Base-by-base conservation (phyloP, 495 filamentous ascomycete species). In the Aspergillus ostianus region DNA sequence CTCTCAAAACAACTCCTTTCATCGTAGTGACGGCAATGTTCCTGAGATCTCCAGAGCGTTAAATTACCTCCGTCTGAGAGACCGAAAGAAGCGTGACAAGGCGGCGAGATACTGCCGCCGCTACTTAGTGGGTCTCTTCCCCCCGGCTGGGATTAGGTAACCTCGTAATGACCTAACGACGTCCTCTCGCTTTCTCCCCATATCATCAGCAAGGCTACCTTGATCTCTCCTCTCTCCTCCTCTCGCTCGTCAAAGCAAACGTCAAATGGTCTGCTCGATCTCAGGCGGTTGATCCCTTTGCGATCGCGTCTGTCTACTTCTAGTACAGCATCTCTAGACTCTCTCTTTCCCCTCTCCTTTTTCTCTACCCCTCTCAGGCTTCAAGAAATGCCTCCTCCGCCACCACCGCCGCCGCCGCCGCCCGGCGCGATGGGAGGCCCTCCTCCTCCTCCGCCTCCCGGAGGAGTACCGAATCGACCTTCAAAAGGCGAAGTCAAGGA, bases 401-500 rank as follows among this genome's bases (percentile, higher is more conserved):
- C 88, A 57, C 89, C 89, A n/a, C 88, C 88, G 45, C 85, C 85
- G 32, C 84, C 84, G 59, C 84, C 84, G 58, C 78, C 80, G 67
- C 84, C 83, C 59, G 85, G 84, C 51, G 78, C 77, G 12, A 79
- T 84, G 72, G 87, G 85, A 74, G 88, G 87, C 51, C 85, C 84
- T 69, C 89, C 87, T 55, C 88, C 88, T 47, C 87, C 88, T 45
- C 86, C 85, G 17, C 85, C 87, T 66, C 74, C 77, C 57, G 79
- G 70, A 41, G 72, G 59, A 51, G 45, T 82, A 32, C 82, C 84
- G 45, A 65, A 67, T 20, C 77, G 76, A 66, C 82, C 84, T 7
- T 67, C 75, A 17, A 72, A 80, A 55, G 62, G 65, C 50, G 76
- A 71, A 61, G 79, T 67, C 2, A 79, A 83, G 70, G 81, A 79